These are phyloP conservation scores for Emydomyces testavorans DNA, from an alignment of 2,329 filamentous ascomycete species.

Conservation along the genomic window DNA sequence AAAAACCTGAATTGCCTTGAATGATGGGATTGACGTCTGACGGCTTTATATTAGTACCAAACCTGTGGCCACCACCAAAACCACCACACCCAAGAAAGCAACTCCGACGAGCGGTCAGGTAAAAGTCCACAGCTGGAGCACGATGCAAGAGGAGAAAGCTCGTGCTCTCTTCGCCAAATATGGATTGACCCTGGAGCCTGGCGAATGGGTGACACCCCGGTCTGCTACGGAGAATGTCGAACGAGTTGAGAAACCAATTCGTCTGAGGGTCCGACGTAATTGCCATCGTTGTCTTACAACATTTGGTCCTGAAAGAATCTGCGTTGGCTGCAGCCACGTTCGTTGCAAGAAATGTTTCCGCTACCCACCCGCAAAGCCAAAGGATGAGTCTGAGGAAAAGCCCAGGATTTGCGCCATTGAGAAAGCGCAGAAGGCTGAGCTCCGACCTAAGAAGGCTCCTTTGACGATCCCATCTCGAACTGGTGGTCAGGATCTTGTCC, in stretches of 20 bases:
- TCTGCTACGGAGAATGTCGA: constrained; percentile 23
- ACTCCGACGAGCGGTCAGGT: neutral
- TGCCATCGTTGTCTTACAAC: constrained; percentile 71
- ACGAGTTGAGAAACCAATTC: constrained; percentile 37
- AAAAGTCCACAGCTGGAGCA: constrained; percentile 26
- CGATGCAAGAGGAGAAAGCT: constrained; percentile 34
- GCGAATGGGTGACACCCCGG: constrained; percentile 30
- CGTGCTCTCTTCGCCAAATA: constrained; percentile 39
- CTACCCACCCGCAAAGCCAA: constrained; percentile 56
- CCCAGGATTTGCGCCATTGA: constrained; percentile 17
- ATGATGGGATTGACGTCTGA: no score
- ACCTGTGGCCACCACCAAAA: constrained; percentile 6
- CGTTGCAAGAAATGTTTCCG: constrained; percentile 72
- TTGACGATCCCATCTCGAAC: constrained; percentile 49
- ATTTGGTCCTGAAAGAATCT: constrained; percentile 63
- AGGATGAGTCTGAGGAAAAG: constrained; percentile 44
- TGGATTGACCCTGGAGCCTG: constrained; percentile 34
- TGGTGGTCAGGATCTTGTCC: constrained; percentile 59
- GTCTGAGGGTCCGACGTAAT: constrained; percentile 42
- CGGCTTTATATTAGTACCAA: neutral
- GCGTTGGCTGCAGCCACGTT: constrained; percentile 63
- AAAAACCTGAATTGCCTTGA: neutral
- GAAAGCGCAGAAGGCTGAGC: constrained; percentile 19
- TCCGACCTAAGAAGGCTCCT: constrained; percentile 32
- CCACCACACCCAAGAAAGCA: constrained; percentile 15